Evolutionary conservation across 345 rosid genomes (phyloP), one percentile per base, ranked within the genome.

Genomic region (Pugionium cornutum): DNA sequence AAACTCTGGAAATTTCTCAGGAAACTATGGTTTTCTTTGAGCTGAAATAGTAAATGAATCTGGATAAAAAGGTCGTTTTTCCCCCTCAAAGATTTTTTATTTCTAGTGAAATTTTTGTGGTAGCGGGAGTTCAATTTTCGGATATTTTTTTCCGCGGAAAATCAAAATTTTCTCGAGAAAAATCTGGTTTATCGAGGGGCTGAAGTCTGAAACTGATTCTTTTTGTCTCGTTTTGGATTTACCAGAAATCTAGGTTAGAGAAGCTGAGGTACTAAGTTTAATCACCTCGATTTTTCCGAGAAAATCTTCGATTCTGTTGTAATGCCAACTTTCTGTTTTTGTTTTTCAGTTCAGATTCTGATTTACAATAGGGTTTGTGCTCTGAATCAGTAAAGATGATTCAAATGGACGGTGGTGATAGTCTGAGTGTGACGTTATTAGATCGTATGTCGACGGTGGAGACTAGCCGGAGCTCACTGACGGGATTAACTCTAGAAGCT

Each of bases 361-460:
- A n/a, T 48, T 62, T 28, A 27, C 9, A 5, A 34, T 44, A 9
- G n/a, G n/a, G n/a, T n/a, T n/a, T n/a, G n/a, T n/a, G n/a, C n/a
- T 58, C 3, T 43, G 26, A 31, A 52, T 60, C 46, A 1, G 45
- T 52, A 6, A 62, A 63, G 33, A 71, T 71, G 69, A 63, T 71
- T 50, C 64, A 55, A 64, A 71, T 71, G 69, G 39, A 71, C 32
- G 71, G 73, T 70, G 75, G 81, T 2, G 49, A 71, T 72, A 67
- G 74, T 50, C 68, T 64, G 26, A 36, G 75, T 34, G 63, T 59
- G 35, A 63, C 77, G 47, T 68, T 76, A 43, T 2, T 76, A 11
- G 80, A 79, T 71, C 71, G 72, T 11, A 78, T 80, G 82, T 76
- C 84, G n/a, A 77, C 70, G 53, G 80, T 78, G 52, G 83, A 83